Evolutionary conservation across 352 stramenopile species (phyloP).

Genomic region (Pelagophyceae sp.): DNA sequence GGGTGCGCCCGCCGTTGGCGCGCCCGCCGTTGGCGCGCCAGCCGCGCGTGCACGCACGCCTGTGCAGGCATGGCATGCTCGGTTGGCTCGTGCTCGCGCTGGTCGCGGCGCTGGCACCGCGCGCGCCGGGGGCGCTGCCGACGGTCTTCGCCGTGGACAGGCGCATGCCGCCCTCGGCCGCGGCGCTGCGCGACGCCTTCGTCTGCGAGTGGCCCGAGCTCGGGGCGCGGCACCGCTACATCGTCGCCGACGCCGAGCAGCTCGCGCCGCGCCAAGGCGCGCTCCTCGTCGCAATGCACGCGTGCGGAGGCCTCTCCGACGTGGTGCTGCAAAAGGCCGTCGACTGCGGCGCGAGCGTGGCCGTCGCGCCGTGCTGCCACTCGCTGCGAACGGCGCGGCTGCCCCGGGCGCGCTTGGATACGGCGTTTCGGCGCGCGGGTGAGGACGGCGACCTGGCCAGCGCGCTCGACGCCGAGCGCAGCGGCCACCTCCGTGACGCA

Average conservation of each 20-base stretch:
- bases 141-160: constrained; percentile 6
- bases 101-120: not conserved
- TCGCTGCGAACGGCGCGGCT: too few relatives aligned
- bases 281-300: not conserved
- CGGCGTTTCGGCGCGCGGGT: too few relatives aligned
- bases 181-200: constrained; percentile 6
- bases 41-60: not conserved
- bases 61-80: constrained; percentile 8
- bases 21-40: not conserved
- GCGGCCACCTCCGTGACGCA: too few relatives aligned
- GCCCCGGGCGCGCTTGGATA: too few relatives aligned
- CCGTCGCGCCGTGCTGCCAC: constrained; percentile 14
- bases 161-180: not conserved
- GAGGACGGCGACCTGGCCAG: too few relatives aligned
- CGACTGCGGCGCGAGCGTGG: not conserved
- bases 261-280: not conserved
- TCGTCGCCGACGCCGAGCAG: not conserved
- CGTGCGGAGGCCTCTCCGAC: constrained; percentile 14
- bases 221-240: constrained; percentile 7
- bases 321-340: not conserved
- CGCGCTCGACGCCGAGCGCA: too few relatives aligned
- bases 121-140: not conserved
- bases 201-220: not conserved
- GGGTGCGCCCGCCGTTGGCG: not conserved
- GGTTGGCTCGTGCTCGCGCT: constrained; percentile 5